These are phyloP conservation scores for Mycena albidolilacea DNA, from an alignment of 768 basidiomycete genomes.

Conservation along the genomic window DNA sequence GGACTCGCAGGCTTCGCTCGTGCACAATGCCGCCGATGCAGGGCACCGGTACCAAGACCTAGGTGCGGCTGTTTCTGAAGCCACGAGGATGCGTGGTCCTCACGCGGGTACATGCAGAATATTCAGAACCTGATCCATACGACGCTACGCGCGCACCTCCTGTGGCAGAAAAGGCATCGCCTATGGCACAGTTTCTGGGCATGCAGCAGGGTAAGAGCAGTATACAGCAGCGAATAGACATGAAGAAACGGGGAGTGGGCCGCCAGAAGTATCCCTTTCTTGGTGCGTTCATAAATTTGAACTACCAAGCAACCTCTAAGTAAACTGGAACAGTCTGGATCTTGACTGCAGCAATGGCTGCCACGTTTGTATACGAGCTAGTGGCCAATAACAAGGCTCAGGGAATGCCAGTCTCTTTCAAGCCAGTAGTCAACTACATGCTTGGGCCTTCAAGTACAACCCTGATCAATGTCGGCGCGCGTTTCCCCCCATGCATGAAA, in stretches of 20 bases:
- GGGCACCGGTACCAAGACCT: constrained; percentile 67
- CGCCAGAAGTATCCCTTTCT: constrained; percentile 85
- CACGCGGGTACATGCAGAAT: constrained; percentile 61
- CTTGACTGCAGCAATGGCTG: constrained; percentile 77
- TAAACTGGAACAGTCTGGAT: constrained; percentile 66
- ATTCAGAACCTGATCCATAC: constrained; percentile 54
- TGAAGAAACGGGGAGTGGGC: constrained; percentile 89
- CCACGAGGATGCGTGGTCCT: not conserved
- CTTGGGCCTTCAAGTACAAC: constrained; percentile 90
- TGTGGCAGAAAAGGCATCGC: constrained; percentile 56
- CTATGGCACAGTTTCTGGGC: constrained; percentile 60
- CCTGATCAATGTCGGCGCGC: constrained; percentile 89
- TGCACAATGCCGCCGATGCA: constrained; percentile 61
- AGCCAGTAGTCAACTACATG: constrained; percentile 92
- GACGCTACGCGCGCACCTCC: constrained; percentile 43
- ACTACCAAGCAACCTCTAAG: constrained; percentile 32
- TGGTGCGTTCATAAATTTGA: constrained; percentile 58
- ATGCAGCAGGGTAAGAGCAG: constrained; percentile 64
- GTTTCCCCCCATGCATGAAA: constrained; percentile 96
- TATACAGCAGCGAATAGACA: constrained; percentile 85
- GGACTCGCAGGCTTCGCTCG: constrained; percentile 56
- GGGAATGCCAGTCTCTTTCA: constrained; percentile 89
- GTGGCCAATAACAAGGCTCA: constrained; percentile 82
- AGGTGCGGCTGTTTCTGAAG: constrained; percentile 54
- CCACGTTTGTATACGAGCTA: constrained; percentile 88